Conservation (phyloP, 108 stramenopile genomes). For the Cyclotella sp. region DNA sequence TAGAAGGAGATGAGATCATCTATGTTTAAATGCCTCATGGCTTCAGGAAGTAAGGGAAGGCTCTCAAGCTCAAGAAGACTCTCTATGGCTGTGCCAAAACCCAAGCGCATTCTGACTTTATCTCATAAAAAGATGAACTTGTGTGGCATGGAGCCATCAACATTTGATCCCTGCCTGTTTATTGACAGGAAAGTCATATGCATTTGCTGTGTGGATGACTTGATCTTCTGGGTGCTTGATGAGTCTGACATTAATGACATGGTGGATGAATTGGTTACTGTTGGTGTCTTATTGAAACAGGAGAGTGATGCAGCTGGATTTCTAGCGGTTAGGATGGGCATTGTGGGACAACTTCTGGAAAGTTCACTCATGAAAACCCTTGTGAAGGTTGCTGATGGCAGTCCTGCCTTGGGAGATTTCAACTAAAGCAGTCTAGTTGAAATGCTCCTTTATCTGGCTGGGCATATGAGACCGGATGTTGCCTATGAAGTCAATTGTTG, state of each 20-base stretch:
- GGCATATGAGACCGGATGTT: not conserved
- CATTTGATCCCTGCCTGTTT: not conserved
- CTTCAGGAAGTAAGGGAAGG: not conserved
- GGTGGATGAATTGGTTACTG: not conserved
- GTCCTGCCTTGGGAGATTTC: not conserved
- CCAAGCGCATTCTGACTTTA: not conserved
- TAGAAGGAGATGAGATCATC: not conserved
- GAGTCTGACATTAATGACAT: not conserved
- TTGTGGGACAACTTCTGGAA: not conserved
- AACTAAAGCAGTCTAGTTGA: not conserved
- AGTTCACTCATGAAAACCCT: not conserved
- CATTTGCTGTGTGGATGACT: conserved; percentile 1
- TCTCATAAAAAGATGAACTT: not conserved
- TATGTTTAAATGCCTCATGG: not conserved
- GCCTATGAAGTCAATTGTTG: conserved; percentile 3
- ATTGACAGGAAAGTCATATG: not conserved
- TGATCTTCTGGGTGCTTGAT: not conserved
- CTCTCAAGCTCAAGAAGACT: conserved; percentile 4
- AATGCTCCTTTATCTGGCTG: not conserved
- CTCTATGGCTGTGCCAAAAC: not conserved
- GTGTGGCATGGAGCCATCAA: not conserved
- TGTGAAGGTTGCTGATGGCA: not conserved
- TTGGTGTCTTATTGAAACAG: not conserved
- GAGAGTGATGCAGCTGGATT: not conserved
- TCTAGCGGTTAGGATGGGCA: not conserved